Base-by-base conservation (phyloP, 768 basidiomycete genomes). In the Serendipita sp. region DNA sequence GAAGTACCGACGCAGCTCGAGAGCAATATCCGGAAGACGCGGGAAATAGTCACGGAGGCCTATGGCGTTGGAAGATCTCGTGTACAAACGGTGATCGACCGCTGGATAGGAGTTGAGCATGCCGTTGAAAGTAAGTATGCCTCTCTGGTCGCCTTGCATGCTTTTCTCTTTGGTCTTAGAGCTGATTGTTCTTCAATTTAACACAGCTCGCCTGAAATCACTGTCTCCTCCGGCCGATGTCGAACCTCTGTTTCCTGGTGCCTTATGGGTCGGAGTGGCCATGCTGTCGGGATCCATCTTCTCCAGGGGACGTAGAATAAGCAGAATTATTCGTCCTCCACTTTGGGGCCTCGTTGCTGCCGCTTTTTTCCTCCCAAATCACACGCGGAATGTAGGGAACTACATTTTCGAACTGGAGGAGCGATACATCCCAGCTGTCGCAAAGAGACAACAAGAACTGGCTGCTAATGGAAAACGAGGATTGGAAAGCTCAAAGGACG, bases 261-360 rank as follows among this genome's bases (percentile, higher is more conserved):
- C 87, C 3, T 83, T 97, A 61, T 97, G 95, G 75, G 86, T 90
- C 50, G 90, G 91, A 56, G 80, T 98, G 56, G 84, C 90, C 2
- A 83, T 90, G 14, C 82, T 98, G 53, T 86, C 88, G 2, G 90
- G 88, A 1, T 92, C 92, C 63, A 85, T 98, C 68, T 67, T 97
- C 62, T 82, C 88, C 0, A 85, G 93, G 44, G 87, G 86, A 67
- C 84, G 93, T 65, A 70, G 76, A 61, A 78, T 83, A 33, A 74
- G 82, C 3, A 86, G 95, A 20, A 67, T 86, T 60, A 65, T 86
- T 48, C 78, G 93, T 14, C 95, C 95, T 0, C 88, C 94, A 0
- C 64, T 82, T 24, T 81, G 92, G 71, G 74, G 92, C 66, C 61
- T 86, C 63, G 70, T 81, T 64, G 83, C 93, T 30, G 75, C 85